phyloP scores from a whole-genome alignment of 2,329 filamentous ascomycete genomes.

The Botrytis fragariae region DNA sequence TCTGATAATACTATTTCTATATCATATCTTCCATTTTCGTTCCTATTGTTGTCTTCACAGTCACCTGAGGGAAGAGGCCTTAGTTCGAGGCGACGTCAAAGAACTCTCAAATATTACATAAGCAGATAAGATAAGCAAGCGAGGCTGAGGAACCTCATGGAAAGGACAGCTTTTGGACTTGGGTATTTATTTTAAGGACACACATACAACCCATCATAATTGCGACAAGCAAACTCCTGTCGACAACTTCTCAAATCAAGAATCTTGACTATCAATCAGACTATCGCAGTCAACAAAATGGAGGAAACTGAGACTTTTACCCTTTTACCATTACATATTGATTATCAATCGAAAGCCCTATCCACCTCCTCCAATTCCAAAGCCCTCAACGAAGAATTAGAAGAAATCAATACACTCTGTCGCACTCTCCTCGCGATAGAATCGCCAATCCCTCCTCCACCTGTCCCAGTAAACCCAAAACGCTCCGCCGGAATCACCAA shows the following conservation, averaged over 20 bases:
- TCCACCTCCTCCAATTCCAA: constrained; percentile 47
- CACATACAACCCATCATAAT: neutral
- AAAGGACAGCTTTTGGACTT: constrained; percentile 11
- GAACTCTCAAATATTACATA: neutral
- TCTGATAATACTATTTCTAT: neutral
- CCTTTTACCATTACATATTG: constrained; percentile 75
- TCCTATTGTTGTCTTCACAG: neutral
- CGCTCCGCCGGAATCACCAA: constrained; percentile 84
- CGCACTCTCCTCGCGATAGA: constrained; percentile 66
- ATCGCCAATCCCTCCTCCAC: constrained; percentile 71
- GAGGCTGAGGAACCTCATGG: neutral
- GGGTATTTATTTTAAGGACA: neutral
- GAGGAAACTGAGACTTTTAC: constrained; percentile 72
- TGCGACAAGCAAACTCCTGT: neutral
- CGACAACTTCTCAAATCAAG: neutral
- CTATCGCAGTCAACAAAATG: constrained; percentile 41
- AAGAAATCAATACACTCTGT: constrained; percentile 76
- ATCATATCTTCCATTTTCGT: neutral
- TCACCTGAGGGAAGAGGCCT: neutral
- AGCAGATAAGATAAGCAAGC: neutral
- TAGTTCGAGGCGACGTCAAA: neutral
- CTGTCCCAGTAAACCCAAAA: constrained; percentile 89
- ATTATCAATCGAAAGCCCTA: constrained; percentile 78
- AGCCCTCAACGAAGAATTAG: constrained; percentile 62
- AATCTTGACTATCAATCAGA: neutral